These are phyloP conservation scores for Kluyveromyces dobzhanskii DNA, from an alignment of 805 yeast species.

Conservation along the genomic window DNA sequence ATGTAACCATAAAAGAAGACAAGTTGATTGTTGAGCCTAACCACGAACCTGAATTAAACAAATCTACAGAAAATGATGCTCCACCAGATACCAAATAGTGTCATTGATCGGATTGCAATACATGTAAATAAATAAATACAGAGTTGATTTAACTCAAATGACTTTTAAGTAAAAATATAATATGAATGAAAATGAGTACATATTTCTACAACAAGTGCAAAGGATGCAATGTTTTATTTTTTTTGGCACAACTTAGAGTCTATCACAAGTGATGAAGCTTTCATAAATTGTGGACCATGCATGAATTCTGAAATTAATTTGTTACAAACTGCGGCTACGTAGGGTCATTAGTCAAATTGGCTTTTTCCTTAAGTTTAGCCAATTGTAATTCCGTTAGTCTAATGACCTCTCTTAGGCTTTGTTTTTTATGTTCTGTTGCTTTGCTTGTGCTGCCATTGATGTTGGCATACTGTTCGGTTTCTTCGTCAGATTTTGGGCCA, in stretches of 20 bases:
- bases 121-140: too few relatives aligned
- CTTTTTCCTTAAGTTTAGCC: conserved; percentile 15
- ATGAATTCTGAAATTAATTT: too few relatives aligned
- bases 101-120: too few relatives aligned
- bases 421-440: conserved; percentile 12
- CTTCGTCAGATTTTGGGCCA: conserved; percentile 8
- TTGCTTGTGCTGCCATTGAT: neutral
- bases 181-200: too few relatives aligned
- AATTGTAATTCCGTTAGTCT: conserved; percentile 22
- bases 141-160: too few relatives aligned
- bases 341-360: neutral
- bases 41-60: conserved; percentile 22
- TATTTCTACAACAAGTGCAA: too few relatives aligned
- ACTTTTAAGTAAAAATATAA: too few relatives aligned
- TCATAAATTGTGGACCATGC: too few relatives aligned
- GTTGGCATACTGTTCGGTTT: neutral
- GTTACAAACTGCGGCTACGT: neutral
- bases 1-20: conserved; percentile 38
- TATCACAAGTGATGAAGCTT: too few relatives aligned
- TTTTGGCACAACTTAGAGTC: too few relatives aligned
- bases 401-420: conserved; percentile 21
- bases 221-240: too few relatives aligned
- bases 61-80: neutral
- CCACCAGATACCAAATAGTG: too few relatives aligned
- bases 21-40: conserved; percentile 40